Base-by-base conservation (phyloP, 306 rosid species). In the Prunus mume region DNA sequence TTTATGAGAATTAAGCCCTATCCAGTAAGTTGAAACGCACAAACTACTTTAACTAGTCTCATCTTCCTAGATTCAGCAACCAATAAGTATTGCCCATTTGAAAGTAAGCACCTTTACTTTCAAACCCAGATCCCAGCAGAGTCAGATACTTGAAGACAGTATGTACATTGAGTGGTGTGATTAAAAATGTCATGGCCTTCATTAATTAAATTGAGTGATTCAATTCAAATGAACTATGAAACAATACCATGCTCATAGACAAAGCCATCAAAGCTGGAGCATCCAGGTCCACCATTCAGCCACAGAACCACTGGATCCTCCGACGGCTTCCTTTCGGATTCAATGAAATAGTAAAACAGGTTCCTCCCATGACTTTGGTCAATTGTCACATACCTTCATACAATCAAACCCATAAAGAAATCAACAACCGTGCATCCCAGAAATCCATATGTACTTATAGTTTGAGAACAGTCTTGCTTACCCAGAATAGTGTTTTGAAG, bases 251-350 rank as follows among this genome's bases (percentile, higher is more conserved):
- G 97, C 75, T 95, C 99, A n/a, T 92, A 95, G n/a, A 95, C 70
- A 74, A 92, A 95, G 60, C 96, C 99, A 86, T 95, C 99, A 54
- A 95, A 85, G 79, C 99, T 95, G 77, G 99, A 95, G 75, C 99
- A 92, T 9, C 97, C 99, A 0, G 99, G 99, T 60, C 99, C 99
- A 12, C 99, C 99, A 62, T 95, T 95, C 66, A 95, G 96, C 98
- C 98, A 95, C n/a, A 95, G 87, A 85, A 90, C 97, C 78, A 95
- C 82, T 0, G 98, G 97, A 83, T 95, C 98, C 82, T 83, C 78
- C 19, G 89, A 65, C n/a, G 97, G 92, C 51, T 89, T 88, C 57
- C 90, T 74, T 79, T 92, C 96, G 11, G 99, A 95, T 54, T 70
- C 91, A 58, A 92, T 89, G 32, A 95, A 90, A 66, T 92, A 92